Base-by-base conservation (phyloP, 306 rosid genomes). In the Vigna mungo region DNA sequence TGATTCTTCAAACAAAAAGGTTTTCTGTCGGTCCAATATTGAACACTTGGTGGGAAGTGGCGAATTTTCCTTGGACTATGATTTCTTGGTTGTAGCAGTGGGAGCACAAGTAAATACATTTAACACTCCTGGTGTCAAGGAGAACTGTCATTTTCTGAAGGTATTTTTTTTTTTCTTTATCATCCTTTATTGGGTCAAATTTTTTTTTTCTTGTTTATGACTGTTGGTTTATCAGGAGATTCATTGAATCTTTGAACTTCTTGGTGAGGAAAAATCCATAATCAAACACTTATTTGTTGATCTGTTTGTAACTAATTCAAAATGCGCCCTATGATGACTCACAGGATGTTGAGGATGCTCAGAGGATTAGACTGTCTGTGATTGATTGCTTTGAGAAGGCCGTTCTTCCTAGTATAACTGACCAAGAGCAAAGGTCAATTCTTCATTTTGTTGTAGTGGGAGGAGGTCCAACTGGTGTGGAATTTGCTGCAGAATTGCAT, bases 391-490 rank as follows among this genome's bases (percentile, higher is more conserved):
- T 95, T 83, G 98, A 95, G 87, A 86, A 76, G 85, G 91, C 98
- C 44, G 84, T 83, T 44, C 93, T 95, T 86, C 98, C 98, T 81
- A 84, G 84, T 83, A 84, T 84, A 60, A 84, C 86, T 81, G 96
- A 90, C 48, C 93, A 90, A 65, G 98, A 95, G 78, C 81, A 72
- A 71, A 84, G 85, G 80, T 84, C 82, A 74, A 90, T 90, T 89
- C 98, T 95, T 85, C 98, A 95, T 81, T 95, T 95, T 83, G 96
- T 95, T 52, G 80, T 95, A 69, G 98, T 95, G 72, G 98, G 98
- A 74, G 98, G 98, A 63, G 98, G 98, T 82, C 98, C 98, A 41
- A 95, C 98, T 64, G 98, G 98, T 58, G 88, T 95, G 70, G 98
- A 95, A 82, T 95, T 95, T 85, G 97, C 98, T 69, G 97, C 98